phyloP scores from a whole-genome alignment of 2,329 filamentous ascomycete species.

The Emergomyces orientalis region DNA sequence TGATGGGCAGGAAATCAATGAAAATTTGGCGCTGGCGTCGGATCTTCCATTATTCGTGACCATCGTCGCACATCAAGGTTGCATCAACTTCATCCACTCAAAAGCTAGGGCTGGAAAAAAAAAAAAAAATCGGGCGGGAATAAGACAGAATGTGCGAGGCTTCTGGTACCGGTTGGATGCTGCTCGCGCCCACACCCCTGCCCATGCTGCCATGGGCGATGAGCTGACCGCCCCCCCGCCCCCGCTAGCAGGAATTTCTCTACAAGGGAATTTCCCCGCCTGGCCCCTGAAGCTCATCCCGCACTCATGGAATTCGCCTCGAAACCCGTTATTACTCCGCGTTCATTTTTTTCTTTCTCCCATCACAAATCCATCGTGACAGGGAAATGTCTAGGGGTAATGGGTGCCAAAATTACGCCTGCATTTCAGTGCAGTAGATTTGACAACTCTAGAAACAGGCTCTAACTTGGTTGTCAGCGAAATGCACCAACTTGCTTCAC shows the following conservation, averaged over 20 bases:
- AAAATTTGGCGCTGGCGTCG: neutral
- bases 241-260: neutral
- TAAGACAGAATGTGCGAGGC: neutral
- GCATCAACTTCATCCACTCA: neutral
- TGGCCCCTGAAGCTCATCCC: neutral
- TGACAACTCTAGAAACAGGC: neutral
- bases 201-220: neutral
- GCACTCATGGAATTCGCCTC: neutral
- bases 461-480: neutral
- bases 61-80: neutral
- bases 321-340: constrained; percentile 1
- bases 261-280: neutral
- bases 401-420: neutral
- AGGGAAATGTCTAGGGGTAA: neutral
- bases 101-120: neutral
- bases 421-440: neutral
- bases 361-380: neutral
- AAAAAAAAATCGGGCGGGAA: neutral
- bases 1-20: neutral
- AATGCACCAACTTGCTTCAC: neutral
- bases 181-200: neutral
- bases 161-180: neutral
- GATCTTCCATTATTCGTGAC: neutral
- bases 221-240: neutral
- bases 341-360: neutral